phyloP scores from a whole-genome alignment of 2,329 filamentous ascomycete species.

The Penicillium freii region DNA sequence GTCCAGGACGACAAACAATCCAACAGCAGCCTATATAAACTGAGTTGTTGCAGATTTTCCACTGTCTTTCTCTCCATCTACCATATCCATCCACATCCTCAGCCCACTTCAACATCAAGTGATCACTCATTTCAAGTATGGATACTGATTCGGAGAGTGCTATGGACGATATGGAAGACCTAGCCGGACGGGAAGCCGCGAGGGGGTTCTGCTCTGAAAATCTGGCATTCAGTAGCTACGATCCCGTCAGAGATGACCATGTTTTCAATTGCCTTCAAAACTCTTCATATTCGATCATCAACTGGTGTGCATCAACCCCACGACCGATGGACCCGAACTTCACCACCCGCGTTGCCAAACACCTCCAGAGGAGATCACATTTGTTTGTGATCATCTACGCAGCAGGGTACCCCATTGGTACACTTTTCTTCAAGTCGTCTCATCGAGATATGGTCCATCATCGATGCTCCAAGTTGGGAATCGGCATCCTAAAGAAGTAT shows the following conservation, averaged over 20 bases:
- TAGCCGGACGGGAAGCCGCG: too few species aligned
- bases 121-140: background rate
- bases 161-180: too few species aligned
- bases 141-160: too few species aligned
- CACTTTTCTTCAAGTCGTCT: background rate
- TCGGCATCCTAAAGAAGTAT: background rate
- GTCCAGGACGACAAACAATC: background rate
- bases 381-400: background rate
- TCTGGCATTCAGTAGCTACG: background rate
- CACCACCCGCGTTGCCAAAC: background rate
- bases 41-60: background rate
- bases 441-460: background rate
- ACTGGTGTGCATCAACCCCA: background rate
- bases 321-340: background rate
- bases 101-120: background rate
- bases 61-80: background rate
- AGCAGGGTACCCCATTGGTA: too few species aligned
- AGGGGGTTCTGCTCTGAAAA: background rate
- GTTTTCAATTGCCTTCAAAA: background rate
- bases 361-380: background rate
- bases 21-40: background rate
- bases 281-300: background rate
- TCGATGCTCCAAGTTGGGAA: background rate
- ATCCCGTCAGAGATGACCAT: rapidly evolving
- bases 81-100: background rate